These are phyloP conservation scores for Lojkania enalia DNA, from an alignment of 2,329 filamentous ascomycete genomes.

Conservation along the genomic window DNA sequence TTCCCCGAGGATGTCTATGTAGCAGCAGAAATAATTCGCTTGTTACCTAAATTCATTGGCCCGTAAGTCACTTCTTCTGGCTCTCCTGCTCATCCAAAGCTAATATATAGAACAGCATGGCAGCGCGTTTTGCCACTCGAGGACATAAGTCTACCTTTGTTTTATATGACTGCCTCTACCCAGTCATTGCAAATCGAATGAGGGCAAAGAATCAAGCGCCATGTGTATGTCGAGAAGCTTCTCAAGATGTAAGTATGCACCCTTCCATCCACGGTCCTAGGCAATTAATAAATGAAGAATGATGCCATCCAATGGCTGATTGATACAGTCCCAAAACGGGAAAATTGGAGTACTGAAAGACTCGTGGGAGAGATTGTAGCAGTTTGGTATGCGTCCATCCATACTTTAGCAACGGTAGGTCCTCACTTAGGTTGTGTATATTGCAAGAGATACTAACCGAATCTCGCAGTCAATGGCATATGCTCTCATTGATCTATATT, in stretches of 20 bases:
- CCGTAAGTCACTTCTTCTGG: slow-evolving; percentile 5
- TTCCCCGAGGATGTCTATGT: slow-evolving; percentile 2
- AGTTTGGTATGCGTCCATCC: slow-evolving; percentile 24
- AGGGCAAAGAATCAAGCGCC: no score
- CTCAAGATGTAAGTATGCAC: no score
- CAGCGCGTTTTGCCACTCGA: not conserved
- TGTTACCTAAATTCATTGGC: not conserved
- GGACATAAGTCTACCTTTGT: slow-evolving; percentile 1
- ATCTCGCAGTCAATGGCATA: slow-evolving; percentile 1
- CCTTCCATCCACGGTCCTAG: no score
- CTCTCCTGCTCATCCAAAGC: no score
- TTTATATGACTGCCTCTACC: not conserved
- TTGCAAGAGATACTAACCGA: no score
- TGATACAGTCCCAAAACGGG: slow-evolving; percentile 11
- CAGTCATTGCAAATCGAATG: not conserved
- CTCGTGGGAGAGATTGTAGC: slow-evolving; percentile 16
- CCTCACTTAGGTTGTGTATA: no score
- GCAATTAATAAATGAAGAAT: slow-evolving; percentile 3
- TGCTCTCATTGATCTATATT: slow-evolving; percentile 17
- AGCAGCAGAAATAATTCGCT: slow-evolving; percentile 5
- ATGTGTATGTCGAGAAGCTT: not conserved
- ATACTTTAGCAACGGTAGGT: slow-evolving; percentile 24
- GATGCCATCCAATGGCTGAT: slow-evolving; percentile 18
- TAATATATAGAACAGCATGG: no score
- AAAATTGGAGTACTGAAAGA: slow-evolving; percentile 7